A percentile compares a stretch with the other conserved stretches of the same genome.
These are phyloP conservation scores for Monosporascus sp. DNA, from an alignment of 2,329 filamentous ascomycete genomes.

Conservation along the genomic window DNA sequence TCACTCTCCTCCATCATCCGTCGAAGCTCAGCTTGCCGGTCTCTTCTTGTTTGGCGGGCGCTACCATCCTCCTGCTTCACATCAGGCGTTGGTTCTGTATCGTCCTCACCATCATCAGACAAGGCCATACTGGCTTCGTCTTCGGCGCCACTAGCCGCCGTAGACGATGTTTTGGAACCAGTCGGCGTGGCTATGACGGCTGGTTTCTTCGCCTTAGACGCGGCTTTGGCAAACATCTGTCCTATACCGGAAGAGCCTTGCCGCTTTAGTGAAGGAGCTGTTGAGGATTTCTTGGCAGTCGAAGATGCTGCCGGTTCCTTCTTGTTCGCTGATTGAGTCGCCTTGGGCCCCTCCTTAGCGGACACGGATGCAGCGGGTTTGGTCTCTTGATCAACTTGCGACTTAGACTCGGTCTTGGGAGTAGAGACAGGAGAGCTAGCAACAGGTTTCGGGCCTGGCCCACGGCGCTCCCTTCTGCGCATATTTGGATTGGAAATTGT, in stretches of 20 bases:
- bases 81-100: slow-evolving; percentile 18
- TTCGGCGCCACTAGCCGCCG: slow-evolving; percentile 10
- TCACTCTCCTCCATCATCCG: slow-evolving; percentile 32
- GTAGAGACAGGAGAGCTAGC: slow-evolving; percentile 22
- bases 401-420: slow-evolving; percentile 16
- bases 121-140: slow-evolving; percentile 19
- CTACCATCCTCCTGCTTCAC: slow-evolving; percentile 15
- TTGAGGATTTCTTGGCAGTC: slow-evolving; percentile 34
- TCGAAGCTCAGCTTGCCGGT: slow-evolving; percentile 24
- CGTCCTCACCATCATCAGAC: slow-evolving; percentile 30
- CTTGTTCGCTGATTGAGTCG: slow-evolving; percentile 17
- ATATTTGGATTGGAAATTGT: slow-evolving; percentile 69
- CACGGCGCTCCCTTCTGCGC: slow-evolving; percentile 42
- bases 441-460: slow-evolving; percentile 19
- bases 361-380: slow-evolving; percentile 21
- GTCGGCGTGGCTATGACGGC: slow-evolving; percentile 6
- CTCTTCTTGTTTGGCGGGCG: slow-evolving; percentile 18
- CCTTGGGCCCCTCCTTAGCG: slow-evolving; percentile 33
- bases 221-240: slow-evolving; percentile 29
- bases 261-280: slow-evolving; percentile 44
- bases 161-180: slow-evolving; percentile 7
- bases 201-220: slow-evolving; percentile 27
- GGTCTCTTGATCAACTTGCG: slow-evolving; percentile 28
- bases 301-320: slow-evolving; percentile 25
- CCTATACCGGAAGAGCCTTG: slow-evolving; percentile 28